phyloP scores from a whole-genome alignment of 345 rosid species.

The Heritiera littoralis region DNA sequence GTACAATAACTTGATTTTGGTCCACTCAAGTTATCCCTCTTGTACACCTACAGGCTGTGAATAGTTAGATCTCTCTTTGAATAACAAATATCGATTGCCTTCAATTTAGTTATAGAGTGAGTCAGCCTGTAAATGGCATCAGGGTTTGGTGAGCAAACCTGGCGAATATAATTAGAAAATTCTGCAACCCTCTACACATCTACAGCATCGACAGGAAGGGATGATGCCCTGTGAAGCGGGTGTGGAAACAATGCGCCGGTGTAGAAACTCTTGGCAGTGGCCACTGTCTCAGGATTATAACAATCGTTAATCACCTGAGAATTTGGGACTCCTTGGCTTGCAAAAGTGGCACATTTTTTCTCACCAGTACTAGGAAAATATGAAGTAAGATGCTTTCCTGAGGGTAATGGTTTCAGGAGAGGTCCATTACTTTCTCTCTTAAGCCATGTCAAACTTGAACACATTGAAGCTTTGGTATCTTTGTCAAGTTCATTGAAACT shows the following conservation, averaged over 20 bases:
- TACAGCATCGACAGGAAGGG: slow-evolving; percentile 87
- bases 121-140: neutral
- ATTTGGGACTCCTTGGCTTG: slow-evolving; percentile 20
- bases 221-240: slow-evolving; percentile 68
- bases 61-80: slow-evolving; percentile 10
- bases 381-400: slow-evolving; percentile 18
- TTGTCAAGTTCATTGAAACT: slow-evolving; percentile 17
- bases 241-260: slow-evolving; percentile 48
- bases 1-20: slow-evolving; percentile 8
- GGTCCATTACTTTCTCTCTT: slow-evolving; percentile 21
- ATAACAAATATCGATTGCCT: slow-evolving; percentile 15
- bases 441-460: slow-evolving; percentile 17
- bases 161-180: slow-evolving; percentile 8
- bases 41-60: neutral
- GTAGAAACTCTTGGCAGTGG: slow-evolving; percentile 42
- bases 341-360: slow-evolving; percentile 26
- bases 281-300: slow-evolving; percentile 32
- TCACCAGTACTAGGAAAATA: slow-evolving; percentile 14
- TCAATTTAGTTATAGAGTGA: neutral
- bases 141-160: neutral
- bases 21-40: neutral
- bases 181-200: slow-evolving; percentile 45
- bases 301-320: slow-evolving; percentile 24
- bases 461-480: slow-evolving; percentile 17
- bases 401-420: slow-evolving; percentile 16